Conservation (phyloP, 2,329 filamentous ascomycete genomes). For the Ploettnerulaceae sp. region DNA sequence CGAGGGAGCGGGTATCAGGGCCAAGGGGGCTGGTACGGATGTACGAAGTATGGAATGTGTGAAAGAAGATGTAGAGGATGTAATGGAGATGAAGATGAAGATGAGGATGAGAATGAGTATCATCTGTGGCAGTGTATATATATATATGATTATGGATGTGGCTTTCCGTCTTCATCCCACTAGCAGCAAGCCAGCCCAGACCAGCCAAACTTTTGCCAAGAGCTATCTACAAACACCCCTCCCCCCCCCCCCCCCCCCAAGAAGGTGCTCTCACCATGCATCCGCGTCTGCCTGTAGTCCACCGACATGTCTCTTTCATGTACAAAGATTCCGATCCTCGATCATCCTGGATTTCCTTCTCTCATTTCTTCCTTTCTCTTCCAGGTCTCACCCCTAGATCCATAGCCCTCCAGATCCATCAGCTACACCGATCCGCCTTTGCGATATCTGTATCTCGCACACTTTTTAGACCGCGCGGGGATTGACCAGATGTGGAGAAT, state of each 20-base stretch:
- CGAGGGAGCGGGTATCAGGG: no score
- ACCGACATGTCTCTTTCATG: neutral
- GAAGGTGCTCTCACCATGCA: neutral
- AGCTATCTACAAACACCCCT: no score
- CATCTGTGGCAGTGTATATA: neutral
- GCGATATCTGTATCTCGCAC: neutral
- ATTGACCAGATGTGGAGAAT: constrained; percentile 6
- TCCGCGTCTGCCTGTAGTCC: neutral
- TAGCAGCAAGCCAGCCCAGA: neutral
- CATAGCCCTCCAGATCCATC: neutral
- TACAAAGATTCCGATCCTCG: neutral
- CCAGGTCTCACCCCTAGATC: neutral
- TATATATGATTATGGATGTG: neutral
- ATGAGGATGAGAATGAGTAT: neutral
- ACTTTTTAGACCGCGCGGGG: neutral
- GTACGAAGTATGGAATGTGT: no score
- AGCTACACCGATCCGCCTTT: no score
- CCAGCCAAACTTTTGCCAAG: neutral
- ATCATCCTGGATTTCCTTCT: neutral
- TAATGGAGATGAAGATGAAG: neutral
- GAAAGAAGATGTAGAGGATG: no score
- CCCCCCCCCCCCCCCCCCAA: neutral
- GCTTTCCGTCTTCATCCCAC: constrained; percentile 3
- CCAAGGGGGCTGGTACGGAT: no score
- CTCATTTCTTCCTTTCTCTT: neutral